Evolutionary conservation across 352 stramenopile genomes (phyloP), one percentile per base, ranked within the genome.

Genomic region (Pythium aristosporum): DNA sequence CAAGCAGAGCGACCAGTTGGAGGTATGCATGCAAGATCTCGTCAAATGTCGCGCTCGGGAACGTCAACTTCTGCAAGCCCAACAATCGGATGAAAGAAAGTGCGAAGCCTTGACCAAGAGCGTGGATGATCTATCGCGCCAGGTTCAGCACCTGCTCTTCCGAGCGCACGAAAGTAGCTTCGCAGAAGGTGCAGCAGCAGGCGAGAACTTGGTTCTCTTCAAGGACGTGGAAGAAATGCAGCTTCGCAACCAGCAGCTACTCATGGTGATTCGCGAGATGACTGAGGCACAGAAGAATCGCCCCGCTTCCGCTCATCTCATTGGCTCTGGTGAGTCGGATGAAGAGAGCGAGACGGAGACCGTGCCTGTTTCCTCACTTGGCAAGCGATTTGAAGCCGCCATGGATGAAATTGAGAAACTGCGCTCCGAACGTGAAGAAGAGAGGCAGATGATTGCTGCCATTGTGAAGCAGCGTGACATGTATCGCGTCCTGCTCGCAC

Each of bases 401-500:
- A 70, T 82, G 30, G 77, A 85, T 47, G 89, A 98, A 65, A 69
- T 98, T 7, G 75, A 84, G n/a, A 74, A 82, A 25, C 59, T 98
- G 46, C 79, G 80, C 21, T 56, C 59, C 5, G 85, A 92, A 58
- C 82, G 85, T 23, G 85, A 92, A 55, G 74, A 91, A 61, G 80
- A 91, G 42, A 78, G 86, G 16, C 84, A 98, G 57, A 88, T 98
- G 69, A 94, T 98, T 11, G 74, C 80, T 16, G 88, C 83, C 4
- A 98, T 99, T 58, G 93, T 98, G 11, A 94, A 98, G 68, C 96
- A 99, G 70, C 89, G 96, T 23, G 95, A 99, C 77, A 93, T 98
- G 72, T 99, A 98, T 67, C 88, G 92, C 41, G 87, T 96, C 25
- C 75, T 98, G 20, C 72, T 98, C 12, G 83, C 87, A 3, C 92